Percentiles rank a stretch among this genome's conserved stretches.
phyloP scores from a whole-genome alignment of 2,329 filamentous ascomycete species.

The Exophiala oligosperma region DNA sequence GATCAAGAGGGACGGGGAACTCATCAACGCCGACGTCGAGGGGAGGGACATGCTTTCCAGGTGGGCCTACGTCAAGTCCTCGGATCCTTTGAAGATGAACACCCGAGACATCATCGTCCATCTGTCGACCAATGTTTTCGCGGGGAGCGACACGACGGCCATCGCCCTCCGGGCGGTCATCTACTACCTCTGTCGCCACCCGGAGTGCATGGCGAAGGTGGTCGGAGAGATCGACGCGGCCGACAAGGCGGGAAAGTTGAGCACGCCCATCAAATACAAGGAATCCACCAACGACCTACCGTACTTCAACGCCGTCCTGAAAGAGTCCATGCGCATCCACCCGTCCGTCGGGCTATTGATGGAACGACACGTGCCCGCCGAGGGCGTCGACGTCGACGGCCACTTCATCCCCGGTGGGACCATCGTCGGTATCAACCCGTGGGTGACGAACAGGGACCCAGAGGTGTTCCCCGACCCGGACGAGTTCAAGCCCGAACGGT shows the following conservation, averaged over 20 bases:
- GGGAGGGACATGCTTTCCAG: conserved; percentile 34
- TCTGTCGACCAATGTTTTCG: conserved; percentile 33
- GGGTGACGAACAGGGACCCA: conserved; percentile 31
- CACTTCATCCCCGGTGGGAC: conserved; percentile 22
- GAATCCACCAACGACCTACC: conserved; percentile 30
- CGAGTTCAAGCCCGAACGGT: conserved; percentile 32
- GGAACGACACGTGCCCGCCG: conserved; percentile 29
- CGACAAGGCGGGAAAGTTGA: conserved; percentile 16
- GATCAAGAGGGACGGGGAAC: conserved; percentile 31
- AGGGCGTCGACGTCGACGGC: conserved; percentile 21
- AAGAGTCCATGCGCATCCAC: conserved; percentile 27
- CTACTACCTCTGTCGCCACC: conserved; percentile 70
- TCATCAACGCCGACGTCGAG: conserved; percentile 26
- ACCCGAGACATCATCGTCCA: conserved; percentile 34
- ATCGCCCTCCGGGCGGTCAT: conserved; percentile 52
- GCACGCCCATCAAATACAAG: conserved; percentile 20
- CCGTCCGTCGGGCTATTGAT: conserved; percentile 31
- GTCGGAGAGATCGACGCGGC: conserved; percentile 23
- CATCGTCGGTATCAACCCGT: conserved; percentile 29
- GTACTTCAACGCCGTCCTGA: conserved; percentile 19
- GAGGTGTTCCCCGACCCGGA: conserved; percentile 25
- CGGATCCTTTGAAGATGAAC: conserved; percentile 32
- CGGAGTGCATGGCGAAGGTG: conserved; percentile 31
- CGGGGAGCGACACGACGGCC: conserved; percentile 26
- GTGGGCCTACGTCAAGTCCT: conserved; percentile 33